phyloP scores from a whole-genome alignment of 371 early-diverging fungal species.

The Rhizopus delemar region DNA sequence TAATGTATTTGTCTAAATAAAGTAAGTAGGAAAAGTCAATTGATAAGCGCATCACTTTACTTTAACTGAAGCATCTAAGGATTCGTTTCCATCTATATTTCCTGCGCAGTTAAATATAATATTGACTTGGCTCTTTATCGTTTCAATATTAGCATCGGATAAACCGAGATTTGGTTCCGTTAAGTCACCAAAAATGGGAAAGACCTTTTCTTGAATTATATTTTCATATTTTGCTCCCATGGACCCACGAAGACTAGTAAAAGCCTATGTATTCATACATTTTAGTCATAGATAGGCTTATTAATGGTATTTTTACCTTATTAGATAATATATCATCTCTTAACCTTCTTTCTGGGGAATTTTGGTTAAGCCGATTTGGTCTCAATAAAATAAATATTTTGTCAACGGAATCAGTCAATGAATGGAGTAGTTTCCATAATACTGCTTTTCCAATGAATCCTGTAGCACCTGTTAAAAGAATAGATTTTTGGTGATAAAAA shows the following conservation, averaged over 20 bases:
- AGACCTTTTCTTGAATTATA: conserved; percentile 54
- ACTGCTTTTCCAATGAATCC: conserved; percentile 68
- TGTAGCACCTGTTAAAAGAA: conserved; percentile 64
- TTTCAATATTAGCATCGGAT: conserved; percentile 41
- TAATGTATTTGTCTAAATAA: conserved; percentile 49
- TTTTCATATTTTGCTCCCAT: conserved; percentile 47
- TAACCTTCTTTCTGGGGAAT: conserved; percentile 31
- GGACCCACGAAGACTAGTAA: conserved; percentile 39
- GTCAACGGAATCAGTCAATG: conserved; percentile 30
- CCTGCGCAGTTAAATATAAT: conserved; percentile 63
- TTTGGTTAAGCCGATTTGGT: conserved; percentile 24
- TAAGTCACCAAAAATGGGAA: conserved; percentile 55
- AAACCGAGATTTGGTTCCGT: conserved; percentile 51
- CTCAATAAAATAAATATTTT: conserved; percentile 43
- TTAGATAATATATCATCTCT: conserved; percentile 48
- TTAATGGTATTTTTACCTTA: conserved; percentile 27
- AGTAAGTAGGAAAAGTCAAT: background rate
- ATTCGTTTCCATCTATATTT: conserved; percentile 56
- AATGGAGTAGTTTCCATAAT: conserved; percentile 53
- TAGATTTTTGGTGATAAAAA: conserved; percentile 40
- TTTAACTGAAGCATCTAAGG: conserved; percentile 50
- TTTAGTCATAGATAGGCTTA: background rate
- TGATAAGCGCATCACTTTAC: conserved; percentile 26
- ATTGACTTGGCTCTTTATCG: conserved; percentile 45
- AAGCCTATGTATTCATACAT: conserved; percentile 30